phyloP scores from a whole-genome alignment of 1,139 yeast genomes.

The Yamadazyma trypodendri region DNA sequence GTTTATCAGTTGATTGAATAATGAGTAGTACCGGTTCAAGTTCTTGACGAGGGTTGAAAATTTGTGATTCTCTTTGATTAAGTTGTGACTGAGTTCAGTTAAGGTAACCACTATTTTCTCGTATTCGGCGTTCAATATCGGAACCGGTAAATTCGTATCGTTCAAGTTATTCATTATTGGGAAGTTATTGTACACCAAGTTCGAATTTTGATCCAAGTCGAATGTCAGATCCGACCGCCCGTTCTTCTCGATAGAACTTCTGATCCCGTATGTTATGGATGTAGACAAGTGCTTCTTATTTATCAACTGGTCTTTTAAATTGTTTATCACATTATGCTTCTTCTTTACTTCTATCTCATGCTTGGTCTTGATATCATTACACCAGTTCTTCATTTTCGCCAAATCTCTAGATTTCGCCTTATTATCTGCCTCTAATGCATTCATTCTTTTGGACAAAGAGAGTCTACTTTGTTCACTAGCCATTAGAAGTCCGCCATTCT shows the following conservation, averaged over 20 bases:
- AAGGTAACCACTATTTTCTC: slow-evolving; percentile 39
- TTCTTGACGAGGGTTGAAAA: slow-evolving; percentile 33
- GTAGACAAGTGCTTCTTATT: slow-evolving; percentile 36
- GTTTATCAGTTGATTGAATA: slow-evolving; percentile 24
- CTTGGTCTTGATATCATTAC: slow-evolving; percentile 33
- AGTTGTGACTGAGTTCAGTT: slow-evolving; percentile 37
- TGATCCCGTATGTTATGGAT: slow-evolving; percentile 28
- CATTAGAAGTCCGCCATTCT: slow-evolving; percentile 9
- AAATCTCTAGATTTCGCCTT: slow-evolving; percentile 32
- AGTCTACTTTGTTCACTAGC: slow-evolving; percentile 15
- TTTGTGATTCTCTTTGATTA: slow-evolving; percentile 40
- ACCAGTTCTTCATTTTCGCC: slow-evolving; percentile 27
- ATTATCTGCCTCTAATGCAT: slow-evolving; percentile 23
- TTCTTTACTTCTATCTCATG: slow-evolving; percentile 43
- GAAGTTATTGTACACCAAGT: slow-evolving; percentile 32
- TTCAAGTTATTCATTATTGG: slow-evolving; percentile 27
- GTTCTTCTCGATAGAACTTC: neutral
- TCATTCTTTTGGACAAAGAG: slow-evolving; percentile 17
- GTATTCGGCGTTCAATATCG: slow-evolving; percentile 32
- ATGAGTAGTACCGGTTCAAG: slow-evolving; percentile 29
- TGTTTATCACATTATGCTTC: slow-evolving; percentile 35
- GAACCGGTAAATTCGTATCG: slow-evolving; percentile 19
- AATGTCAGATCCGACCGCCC: slow-evolving; percentile 1
- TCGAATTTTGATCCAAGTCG: slow-evolving; percentile 20
- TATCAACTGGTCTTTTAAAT: slow-evolving; percentile 39